These are phyloP conservation scores for Yamadazyma sp. DNA, from an alignment of 1,139 yeast species.

Conservation along the genomic window DNA sequence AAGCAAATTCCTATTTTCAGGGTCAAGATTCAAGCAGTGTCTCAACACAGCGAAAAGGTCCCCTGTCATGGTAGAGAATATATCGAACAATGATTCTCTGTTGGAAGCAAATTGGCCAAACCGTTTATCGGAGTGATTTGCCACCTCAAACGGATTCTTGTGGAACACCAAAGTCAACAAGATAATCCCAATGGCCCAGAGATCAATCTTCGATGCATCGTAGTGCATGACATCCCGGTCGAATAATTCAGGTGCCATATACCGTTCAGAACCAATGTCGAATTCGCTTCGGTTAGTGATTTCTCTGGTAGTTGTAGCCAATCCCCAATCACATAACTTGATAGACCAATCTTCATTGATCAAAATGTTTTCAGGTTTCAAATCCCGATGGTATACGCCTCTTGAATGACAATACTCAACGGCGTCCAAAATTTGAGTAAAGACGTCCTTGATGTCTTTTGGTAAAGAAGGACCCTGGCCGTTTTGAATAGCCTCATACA, in stretches of 20 bases:
- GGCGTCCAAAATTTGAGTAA: slow-evolving; percentile 75
- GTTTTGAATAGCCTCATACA: slow-evolving; percentile 87
- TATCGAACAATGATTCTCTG: slow-evolving; percentile 88
- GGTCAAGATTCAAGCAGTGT: slow-evolving; percentile 79
- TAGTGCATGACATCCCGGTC: slow-evolving; percentile 62
- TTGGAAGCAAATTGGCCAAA: slow-evolving; percentile 85
- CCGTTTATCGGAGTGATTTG: slow-evolving; percentile 80
- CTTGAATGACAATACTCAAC: slow-evolving; percentile 72
- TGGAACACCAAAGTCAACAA: slow-evolving; percentile 84
- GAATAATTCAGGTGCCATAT: slow-evolving; percentile 95
- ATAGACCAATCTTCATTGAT: slow-evolving; percentile 78
- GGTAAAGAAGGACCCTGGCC: slow-evolving; percentile 81
- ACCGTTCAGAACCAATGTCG: slow-evolving; percentile 91
- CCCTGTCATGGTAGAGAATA: slow-evolving; percentile 84
- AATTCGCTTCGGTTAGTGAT: slow-evolving; percentile 62
- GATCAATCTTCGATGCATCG: slow-evolving; percentile 84
- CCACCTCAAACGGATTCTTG: slow-evolving; percentile 85
- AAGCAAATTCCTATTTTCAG: slow-evolving; percentile 72
- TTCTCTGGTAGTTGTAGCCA: slow-evolving; percentile 66
- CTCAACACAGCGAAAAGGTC: slow-evolving; percentile 85
- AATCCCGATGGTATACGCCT: slow-evolving; percentile 81
- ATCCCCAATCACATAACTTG: slow-evolving; percentile 89
- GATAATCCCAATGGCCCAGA: slow-evolving; percentile 92
- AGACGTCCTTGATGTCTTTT: slow-evolving; percentile 71
- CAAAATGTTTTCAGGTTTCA: slow-evolving; percentile 86